Conservation (phyloP, 345 rosid species). For the Lagerstroemia speciosa region DNA sequence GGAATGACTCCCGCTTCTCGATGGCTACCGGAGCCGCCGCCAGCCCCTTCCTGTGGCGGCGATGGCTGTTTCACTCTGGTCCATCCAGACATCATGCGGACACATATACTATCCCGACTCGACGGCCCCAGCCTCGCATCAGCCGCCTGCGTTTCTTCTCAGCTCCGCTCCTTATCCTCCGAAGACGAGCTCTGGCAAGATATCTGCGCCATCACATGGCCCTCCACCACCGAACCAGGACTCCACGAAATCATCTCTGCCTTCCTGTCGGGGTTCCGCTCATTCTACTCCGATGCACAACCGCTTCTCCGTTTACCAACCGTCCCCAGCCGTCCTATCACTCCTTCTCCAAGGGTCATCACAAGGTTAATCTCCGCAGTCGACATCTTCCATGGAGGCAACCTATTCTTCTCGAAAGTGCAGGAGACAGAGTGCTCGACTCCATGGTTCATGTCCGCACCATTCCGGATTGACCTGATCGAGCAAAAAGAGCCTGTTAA, state of each 20-base stretch:
- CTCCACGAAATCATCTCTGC: constrained; percentile 27
- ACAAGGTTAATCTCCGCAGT: constrained; percentile 14
- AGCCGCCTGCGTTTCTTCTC: constrained; percentile 41
- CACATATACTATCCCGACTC: constrained; percentile 58
- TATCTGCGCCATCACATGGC: constrained; percentile 66
- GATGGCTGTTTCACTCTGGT: constrained; percentile 23
- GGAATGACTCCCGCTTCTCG: neutral
- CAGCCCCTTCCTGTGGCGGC: constrained; percentile 7
- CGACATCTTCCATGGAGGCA: constrained; percentile 10
- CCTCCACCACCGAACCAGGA: constrained; percentile 43
- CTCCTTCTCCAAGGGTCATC: neutral
- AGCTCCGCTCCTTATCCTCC: constrained; percentile 42
- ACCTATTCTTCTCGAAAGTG: constrained; percentile 9
- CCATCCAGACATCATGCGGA: constrained; percentile 46
- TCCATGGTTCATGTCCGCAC: constrained; percentile 15
- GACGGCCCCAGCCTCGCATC: constrained; percentile 65
- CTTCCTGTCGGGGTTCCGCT: constrained; percentile 44
- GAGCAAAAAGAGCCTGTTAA: constrained; percentile 15
- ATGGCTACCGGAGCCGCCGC: neutral
- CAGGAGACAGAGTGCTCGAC: constrained; percentile 10
- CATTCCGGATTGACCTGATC: constrained; percentile 15
- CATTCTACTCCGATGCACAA: constrained; percentile 63
- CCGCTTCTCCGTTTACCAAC: constrained; percentile 10
- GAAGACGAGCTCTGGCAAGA: constrained; percentile 10
- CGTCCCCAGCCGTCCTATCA: neutral